Percentiles rank a stretch among this genome's conserved stretches.
These are phyloP conservation scores for Diaporthe eres DNA, from an alignment of 2,329 filamentous ascomycete genomes.

Conservation along the genomic window DNA sequence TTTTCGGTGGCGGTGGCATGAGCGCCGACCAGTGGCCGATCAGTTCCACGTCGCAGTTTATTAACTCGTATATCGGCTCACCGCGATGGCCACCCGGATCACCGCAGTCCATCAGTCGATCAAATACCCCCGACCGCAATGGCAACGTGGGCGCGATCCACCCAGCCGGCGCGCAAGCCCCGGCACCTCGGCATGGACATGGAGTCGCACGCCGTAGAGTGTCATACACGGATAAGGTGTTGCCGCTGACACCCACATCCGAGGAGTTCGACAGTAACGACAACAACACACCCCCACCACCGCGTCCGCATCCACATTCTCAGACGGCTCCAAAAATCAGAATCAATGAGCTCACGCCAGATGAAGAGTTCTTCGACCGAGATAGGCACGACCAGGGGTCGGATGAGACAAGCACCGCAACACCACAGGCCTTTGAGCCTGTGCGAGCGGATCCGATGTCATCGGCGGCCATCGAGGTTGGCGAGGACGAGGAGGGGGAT, in stretches of 20 bases:
- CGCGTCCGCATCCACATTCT: not conserved
- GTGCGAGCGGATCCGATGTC: constrained; percentile 6
- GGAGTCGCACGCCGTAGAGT: constrained; percentile 30
- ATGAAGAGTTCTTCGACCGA: constrained; percentile 16
- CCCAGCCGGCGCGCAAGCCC: not conserved
- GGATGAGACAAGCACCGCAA: not conserved
- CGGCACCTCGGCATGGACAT: not conserved
- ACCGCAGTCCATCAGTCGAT: constrained; percentile 30
- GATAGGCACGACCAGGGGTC: not conserved
- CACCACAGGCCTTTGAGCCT: not conserved
- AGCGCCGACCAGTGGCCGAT: constrained; percentile 39
- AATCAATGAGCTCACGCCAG: constrained; percentile 20
- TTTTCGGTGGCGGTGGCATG: constrained; percentile 49
- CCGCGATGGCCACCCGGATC: constrained; percentile 39
- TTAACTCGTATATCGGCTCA: constrained; percentile 38
- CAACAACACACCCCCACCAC: constrained; percentile 40
- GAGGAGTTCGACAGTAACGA: constrained; percentile 45
- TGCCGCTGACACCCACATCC: constrained; percentile 52
- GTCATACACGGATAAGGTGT: constrained; percentile 49
- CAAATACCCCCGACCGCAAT: constrained; percentile 24
- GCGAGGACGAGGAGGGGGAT: not conserved
- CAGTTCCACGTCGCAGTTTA: constrained; percentile 38
- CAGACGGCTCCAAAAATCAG: constrained; percentile 22
- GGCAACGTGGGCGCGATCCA: not conserved
- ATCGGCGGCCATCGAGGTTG: not conserved